Evolutionary conservation across 2,329 filamentous ascomycete genomes (phyloP).

Genomic region (Didymosphaeria variabile): DNA sequence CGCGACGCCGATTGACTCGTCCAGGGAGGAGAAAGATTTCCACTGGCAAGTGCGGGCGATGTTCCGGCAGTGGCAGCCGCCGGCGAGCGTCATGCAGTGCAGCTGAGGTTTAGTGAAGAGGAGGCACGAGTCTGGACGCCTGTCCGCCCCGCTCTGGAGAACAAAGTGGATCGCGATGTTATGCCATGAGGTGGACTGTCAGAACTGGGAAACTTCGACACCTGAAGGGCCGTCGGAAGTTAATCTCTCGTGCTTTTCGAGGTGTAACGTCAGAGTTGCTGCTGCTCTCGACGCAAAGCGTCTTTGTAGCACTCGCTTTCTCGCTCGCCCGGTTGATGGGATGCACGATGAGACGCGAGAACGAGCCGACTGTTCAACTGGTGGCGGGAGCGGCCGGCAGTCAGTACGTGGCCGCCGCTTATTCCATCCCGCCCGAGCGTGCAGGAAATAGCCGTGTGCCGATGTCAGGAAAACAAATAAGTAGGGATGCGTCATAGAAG

Average conservation of each 20-base stretch:
- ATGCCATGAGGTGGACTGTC: slow-evolving; percentile 6
- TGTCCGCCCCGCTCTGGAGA: slow-evolving; percentile 12
- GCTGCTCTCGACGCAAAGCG: background rate
- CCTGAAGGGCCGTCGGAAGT: background rate
- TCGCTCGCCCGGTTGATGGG: slow-evolving; percentile 2
- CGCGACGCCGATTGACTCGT: background rate
- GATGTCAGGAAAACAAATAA: slow-evolving; percentile 16
- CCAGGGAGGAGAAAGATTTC: background rate
- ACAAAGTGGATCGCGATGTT: slow-evolving; percentile 10
- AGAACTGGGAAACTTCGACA: background rate
- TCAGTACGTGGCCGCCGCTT: slow-evolving; percentile 39
- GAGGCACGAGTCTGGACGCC: slow-evolving; percentile 9
- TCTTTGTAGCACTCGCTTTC: slow-evolving; percentile 8
- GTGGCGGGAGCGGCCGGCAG: slow-evolving; percentile 20
- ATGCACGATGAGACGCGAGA: slow-evolving; percentile 16
- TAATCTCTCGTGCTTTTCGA: background rate
- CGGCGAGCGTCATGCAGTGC: slow-evolving; percentile 11
- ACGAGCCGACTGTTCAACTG: slow-evolving; percentile 6
- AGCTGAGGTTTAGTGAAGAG: slow-evolving; percentile 10
- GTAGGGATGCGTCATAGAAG: slow-evolving; percentile 18
- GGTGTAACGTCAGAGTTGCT: background rate
- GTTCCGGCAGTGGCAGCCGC: slow-evolving; percentile 10
- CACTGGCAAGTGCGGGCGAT: background rate
- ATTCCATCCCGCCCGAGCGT: slow-evolving; percentile 27
- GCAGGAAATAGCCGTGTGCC: slow-evolving; percentile 22